These are phyloP conservation scores for Termitomyces sp. DNA, from an alignment of 1,284 basidiomycete genomes.

Conservation along the genomic window DNA sequence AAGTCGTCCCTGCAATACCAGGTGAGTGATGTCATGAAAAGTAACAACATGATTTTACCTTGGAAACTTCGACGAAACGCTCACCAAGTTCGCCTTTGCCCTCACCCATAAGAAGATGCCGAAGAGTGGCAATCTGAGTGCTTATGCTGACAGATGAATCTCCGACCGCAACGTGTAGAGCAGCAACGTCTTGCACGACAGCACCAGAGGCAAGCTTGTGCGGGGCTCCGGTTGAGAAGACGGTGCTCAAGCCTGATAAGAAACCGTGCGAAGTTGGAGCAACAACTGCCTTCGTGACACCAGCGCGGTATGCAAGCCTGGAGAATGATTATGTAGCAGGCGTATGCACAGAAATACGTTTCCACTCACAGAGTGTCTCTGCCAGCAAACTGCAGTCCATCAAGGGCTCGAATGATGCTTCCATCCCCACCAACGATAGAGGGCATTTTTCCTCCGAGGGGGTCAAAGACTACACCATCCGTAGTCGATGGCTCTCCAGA, in stretches of 20 bases:
- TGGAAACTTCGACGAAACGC: slow-evolving; percentile 44
- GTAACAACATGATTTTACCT: slow-evolving; percentile 23
- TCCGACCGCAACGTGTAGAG: slow-evolving; percentile 66
- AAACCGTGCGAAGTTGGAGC: slow-evolving; percentile 54
- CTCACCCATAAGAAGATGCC: slow-evolving; percentile 42
- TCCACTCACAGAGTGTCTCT: slow-evolving; percentile 62
- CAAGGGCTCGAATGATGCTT: slow-evolving; percentile 58
- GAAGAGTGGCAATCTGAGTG: slow-evolving; percentile 68
- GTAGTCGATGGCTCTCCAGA: slow-evolving; percentile 59
- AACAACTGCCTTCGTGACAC: slow-evolving; percentile 63
- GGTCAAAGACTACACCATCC: slow-evolving; percentile 59
- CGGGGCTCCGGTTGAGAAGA: slow-evolving; percentile 59
- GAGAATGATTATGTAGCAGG: background rate
- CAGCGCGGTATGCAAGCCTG: slow-evolving; percentile 61
- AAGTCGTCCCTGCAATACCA: slow-evolving; percentile 31
- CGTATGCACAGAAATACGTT: background rate
- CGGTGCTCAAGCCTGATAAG: slow-evolving; percentile 61
- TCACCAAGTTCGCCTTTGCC: slow-evolving; percentile 39
- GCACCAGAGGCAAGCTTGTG: slow-evolving; percentile 65
- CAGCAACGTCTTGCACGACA: slow-evolving; percentile 63
- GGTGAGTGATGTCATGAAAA: background rate
- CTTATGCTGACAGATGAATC: slow-evolving; percentile 50
- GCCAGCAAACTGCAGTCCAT: slow-evolving; percentile 68
- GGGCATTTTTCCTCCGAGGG: slow-evolving; percentile 39
- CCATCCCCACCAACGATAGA: slow-evolving; percentile 46